Evolutionary conservation across 805 yeast species (phyloP).

Genomic region (Saccharomycopsis sp.): DNA sequence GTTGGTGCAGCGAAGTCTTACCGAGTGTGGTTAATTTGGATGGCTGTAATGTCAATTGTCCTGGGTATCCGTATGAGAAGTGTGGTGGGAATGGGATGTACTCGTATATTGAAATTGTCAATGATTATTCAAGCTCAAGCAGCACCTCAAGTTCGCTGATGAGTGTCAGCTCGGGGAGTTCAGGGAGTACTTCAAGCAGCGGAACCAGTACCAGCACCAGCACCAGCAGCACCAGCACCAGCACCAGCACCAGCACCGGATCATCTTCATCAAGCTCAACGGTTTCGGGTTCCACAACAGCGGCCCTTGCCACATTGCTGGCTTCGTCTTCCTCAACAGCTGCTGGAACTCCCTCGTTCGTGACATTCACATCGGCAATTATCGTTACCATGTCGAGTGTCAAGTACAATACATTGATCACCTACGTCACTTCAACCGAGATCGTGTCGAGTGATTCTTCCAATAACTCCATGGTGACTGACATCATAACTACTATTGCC

Average conservation of each 20-base stretch:
- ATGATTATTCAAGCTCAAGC: not conserved
- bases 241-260: not conserved
- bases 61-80: conserved; percentile 13
- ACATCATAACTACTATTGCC: not conserved
- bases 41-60: conserved; percentile 7
- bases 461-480: not conserved
- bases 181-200: not conserved
- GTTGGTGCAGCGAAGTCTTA: conserved; percentile 9
- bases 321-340: not conserved
- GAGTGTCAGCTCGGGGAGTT: not conserved
- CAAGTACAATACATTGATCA: not conserved
- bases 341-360: not conserved
- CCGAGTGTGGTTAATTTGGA: not conserved
- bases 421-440: not conserved
- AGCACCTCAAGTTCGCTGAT: not conserved
- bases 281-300: not conserved
- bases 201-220: not conserved
- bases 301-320: not conserved
- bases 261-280: not conserved
- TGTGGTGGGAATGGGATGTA: conserved; percentile 10
- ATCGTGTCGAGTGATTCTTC: not conserved
- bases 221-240: not conserved
- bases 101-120: conserved; percentile 5
- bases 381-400: not conserved
- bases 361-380: not conserved